phyloP scores from a whole-genome alignment of 352 stramenopile species.

The Globisporangium cystogenes region DNA sequence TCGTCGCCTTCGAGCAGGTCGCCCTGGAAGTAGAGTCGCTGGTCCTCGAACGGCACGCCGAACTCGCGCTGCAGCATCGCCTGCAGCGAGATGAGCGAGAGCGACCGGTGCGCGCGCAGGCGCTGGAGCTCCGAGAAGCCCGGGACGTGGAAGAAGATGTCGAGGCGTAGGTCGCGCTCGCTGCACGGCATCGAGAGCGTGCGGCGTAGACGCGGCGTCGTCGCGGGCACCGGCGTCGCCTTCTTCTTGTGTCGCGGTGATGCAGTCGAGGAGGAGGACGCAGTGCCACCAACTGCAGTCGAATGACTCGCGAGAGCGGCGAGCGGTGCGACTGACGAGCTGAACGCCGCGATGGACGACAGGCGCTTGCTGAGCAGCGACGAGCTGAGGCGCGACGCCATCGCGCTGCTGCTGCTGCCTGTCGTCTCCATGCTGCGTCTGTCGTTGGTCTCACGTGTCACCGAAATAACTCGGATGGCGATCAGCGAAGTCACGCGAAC shows the following conservation, averaged over 20 bases:
- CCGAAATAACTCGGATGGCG: background rate
- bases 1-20: constrained; percentile 59
- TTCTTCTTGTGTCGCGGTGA: too few relatives aligned
- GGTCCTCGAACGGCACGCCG: constrained; percentile 49
- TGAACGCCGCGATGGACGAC: background rate
- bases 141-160: constrained; percentile 48
- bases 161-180: constrained; percentile 30
- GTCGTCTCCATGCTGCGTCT: too few relatives aligned
- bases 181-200: constrained; percentile 16
- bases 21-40: constrained; percentile 47
- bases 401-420: background rate
- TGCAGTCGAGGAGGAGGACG: too few relatives aligned
- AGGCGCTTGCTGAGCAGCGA: constrained; percentile 1
- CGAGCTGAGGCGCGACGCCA: constrained; percentile 1
- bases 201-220: constrained; percentile 6
- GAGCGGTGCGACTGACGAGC: background rate
- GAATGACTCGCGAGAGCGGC: background rate
- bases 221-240: background rate
- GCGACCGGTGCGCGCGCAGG: constrained; percentile 33
- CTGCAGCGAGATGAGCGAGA: constrained; percentile 48
- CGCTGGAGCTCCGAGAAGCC: constrained; percentile 21
- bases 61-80: constrained; percentile 57
- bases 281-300: too few relatives aligned
- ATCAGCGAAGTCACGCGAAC: too few relatives aligned
- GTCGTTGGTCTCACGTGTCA: too few relatives aligned